Evolutionary conservation across 176 grass and related monocot species (phyloP).

Genomic region (Oryza coarctata): DNA sequence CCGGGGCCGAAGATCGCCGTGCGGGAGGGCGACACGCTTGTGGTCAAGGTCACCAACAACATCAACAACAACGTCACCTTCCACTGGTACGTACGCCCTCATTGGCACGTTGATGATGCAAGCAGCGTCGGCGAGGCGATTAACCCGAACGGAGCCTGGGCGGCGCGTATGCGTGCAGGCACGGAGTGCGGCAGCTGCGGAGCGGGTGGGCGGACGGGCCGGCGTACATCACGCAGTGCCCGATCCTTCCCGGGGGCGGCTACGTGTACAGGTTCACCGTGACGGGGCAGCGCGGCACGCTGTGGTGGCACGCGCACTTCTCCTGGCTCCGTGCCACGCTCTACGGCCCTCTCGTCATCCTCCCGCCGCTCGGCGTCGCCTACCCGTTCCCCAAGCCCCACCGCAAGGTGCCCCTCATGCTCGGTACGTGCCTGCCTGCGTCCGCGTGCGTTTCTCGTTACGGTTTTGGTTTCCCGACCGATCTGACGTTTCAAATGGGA

Average conservation of each 20-base stretch:
- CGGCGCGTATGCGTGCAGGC: constrained; percentile 6
- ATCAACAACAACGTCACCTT: constrained; percentile 59
- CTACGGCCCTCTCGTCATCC: constrained; percentile 77
- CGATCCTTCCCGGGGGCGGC: constrained; percentile 59
- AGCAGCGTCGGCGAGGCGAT: too few species aligned
- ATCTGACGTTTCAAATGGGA: background rate
- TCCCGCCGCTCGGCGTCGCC: constrained; percentile 58
- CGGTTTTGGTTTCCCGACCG: background rate
- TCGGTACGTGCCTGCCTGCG: constrained; percentile 8
- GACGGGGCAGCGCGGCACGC: constrained; percentile 61
- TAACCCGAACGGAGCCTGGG: too few species aligned
- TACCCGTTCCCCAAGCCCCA: constrained; percentile 72
- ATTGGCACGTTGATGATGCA: too few species aligned
- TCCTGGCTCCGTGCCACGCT: constrained; percentile 67
- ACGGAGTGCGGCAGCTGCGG: constrained; percentile 67
- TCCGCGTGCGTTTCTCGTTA: too few species aligned
- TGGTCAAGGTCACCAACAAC: constrained; percentile 53
- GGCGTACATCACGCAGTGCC: constrained; percentile 82
- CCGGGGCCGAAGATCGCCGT: constrained; percentile 54
- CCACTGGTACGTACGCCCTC: constrained; percentile 58
- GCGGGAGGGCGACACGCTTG: constrained; percentile 57
- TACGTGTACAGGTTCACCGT: constrained; percentile 61
- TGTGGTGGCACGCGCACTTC: constrained; percentile 75
- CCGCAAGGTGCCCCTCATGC: constrained; percentile 52
- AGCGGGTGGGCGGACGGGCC: constrained; percentile 84